Evolutionary conservation across 371 early-diverging fungal species (phyloP).

Genomic region (Syncephalastrum sp.): DNA sequence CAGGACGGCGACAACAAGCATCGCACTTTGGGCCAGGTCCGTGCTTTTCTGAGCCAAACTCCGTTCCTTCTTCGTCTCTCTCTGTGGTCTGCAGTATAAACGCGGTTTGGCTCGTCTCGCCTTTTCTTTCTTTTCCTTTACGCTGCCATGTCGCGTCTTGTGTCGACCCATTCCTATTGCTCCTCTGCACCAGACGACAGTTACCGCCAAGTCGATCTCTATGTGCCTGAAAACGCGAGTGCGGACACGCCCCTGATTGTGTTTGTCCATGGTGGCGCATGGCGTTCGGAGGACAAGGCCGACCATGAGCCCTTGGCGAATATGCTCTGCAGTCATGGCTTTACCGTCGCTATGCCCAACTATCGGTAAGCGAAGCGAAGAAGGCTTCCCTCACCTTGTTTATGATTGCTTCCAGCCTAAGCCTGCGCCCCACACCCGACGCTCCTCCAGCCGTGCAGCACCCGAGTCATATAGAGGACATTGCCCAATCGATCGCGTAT

Average conservation of each 20-base stretch:
- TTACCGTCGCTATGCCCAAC: constrained; percentile 67
- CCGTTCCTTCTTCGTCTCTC: no score
- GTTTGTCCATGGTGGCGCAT: constrained; percentile 84
- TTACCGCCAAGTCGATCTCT: constrained; percentile 28
- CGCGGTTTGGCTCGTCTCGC: neutral
- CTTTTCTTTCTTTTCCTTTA: neutral
- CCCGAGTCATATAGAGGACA: constrained; percentile 63
- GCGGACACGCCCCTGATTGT: constrained; percentile 50
- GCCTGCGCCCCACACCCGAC: constrained; percentile 20
- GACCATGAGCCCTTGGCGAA: constrained; percentile 51
- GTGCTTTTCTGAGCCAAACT: no score
- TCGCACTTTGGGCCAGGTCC: no score
- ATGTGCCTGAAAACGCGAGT: constrained; percentile 14
- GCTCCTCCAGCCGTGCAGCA: constrained; percentile 33
- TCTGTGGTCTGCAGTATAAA: no score
- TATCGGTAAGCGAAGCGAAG: constrained; percentile 50
- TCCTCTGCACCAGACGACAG: neutral
- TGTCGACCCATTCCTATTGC: constrained; percentile 3
- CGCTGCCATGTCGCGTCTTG: neutral
- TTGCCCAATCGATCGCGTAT: constrained; percentile 47
- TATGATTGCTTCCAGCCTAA: constrained; percentile 22
- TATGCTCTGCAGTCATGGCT: constrained; percentile 34
- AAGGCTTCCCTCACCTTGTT: neutral
- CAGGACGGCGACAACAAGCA: no score
- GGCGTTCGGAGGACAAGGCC: constrained; percentile 76